A percentile compares a stretch with the other conserved stretches of the same genome.
Evolutionary conservation across 2,329 filamentous ascomycete species (phyloP).

Genomic region (Mollisia scopiformis): DNA sequence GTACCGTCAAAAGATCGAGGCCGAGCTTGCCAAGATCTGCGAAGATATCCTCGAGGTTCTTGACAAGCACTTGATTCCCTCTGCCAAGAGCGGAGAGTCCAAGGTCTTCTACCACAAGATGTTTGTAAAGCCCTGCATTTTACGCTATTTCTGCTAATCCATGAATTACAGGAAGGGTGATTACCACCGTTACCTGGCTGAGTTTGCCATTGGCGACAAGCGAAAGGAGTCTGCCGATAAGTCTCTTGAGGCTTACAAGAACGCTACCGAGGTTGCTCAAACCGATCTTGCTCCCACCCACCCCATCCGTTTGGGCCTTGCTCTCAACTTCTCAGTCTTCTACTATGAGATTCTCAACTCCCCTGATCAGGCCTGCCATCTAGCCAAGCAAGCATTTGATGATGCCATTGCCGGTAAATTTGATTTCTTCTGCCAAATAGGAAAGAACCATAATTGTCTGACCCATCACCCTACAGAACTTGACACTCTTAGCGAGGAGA

Average conservation of each 20-base stretch:
- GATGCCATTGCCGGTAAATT: slow-evolving; percentile 85
- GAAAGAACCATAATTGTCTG: slow-evolving; percentile 2
- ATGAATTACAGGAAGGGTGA: slow-evolving; percentile 83
- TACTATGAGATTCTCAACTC: slow-evolving; percentile 99
- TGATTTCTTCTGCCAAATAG: not conserved
- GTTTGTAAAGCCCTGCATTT: slow-evolving; percentile 51
- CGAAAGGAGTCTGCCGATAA: slow-evolving; percentile 93
- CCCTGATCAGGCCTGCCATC: slow-evolving; percentile 95
- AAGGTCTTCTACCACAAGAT: slow-evolving; percentile 99
- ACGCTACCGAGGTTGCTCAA: slow-evolving; percentile 85
- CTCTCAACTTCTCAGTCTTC: slow-evolving; percentile 97
- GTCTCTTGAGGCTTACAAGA: slow-evolving; percentile 97
- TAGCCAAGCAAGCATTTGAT: slow-evolving; percentile 94
- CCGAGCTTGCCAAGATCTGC: slow-evolving; percentile 95
- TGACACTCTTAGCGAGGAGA: slow-evolving; percentile 96
- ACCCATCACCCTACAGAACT: slow-evolving; percentile 59
- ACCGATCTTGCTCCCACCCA: slow-evolving; percentile 90
- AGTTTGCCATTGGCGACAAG: slow-evolving; percentile 93
- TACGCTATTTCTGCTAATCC: slow-evolving; percentile 8
- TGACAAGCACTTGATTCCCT: slow-evolving; percentile 91
- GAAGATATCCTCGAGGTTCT: slow-evolving; percentile 96
- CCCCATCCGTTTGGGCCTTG: slow-evolving; percentile 89
- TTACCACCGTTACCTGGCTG: slow-evolving; percentile 98
- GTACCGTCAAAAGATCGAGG: slow-evolving; percentile 98
- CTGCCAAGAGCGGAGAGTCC: slow-evolving; percentile 92